Conservation (phyloP, 805 yeast species). For the Ogataea dorogensis region DNA sequence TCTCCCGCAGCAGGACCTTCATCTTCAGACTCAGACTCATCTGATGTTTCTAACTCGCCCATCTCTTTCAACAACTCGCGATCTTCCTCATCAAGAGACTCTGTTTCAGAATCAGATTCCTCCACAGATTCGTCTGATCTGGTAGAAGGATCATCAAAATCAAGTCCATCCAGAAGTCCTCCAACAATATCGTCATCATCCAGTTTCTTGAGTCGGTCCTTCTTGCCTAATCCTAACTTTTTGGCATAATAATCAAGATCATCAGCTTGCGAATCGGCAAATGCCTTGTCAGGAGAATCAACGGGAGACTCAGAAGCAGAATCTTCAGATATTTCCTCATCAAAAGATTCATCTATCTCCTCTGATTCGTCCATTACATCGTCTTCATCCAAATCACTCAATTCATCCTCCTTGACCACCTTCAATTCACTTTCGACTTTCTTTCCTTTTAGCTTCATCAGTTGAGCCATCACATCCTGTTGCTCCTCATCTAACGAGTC, state of each 20-base stretch:
- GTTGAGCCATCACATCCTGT: slow-evolving; percentile 26
- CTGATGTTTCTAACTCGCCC: slow-evolving; percentile 31
- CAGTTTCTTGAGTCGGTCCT: slow-evolving; percentile 46
- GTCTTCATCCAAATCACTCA: slow-evolving; percentile 24
- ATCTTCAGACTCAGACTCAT: slow-evolving; percentile 18
- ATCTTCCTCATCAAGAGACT: slow-evolving; percentile 31
- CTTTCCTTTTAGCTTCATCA: slow-evolving; percentile 27
- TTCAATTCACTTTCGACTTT: slow-evolving; percentile 29
- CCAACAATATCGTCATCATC: slow-evolving; percentile 77
- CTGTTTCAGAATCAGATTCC: slow-evolving; percentile 21
- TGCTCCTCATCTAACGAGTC: slow-evolving; percentile 24
- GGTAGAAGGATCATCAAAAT: too few relatives aligned
- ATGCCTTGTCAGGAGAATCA: too few relatives aligned
- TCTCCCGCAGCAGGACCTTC: slow-evolving; percentile 45
- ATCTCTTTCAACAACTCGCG: slow-evolving; percentile 32
- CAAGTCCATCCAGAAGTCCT: slow-evolving; percentile 79
- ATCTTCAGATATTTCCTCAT: slow-evolving; percentile 41
- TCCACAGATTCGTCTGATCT: slow-evolving; percentile 26
- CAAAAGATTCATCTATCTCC: slow-evolving; percentile 13
- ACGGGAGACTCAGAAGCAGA: too few relatives aligned
- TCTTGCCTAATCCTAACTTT: slow-evolving; percentile 66
- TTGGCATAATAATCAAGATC: slow-evolving; percentile 83
- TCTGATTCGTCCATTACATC: slow-evolving; percentile 11
- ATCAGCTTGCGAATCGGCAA: slow-evolving; percentile 54
- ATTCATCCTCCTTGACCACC: slow-evolving; percentile 30